Base-by-base conservation (phyloP, 108 stramenopile species). In the Bacterosira constricta region DNA sequence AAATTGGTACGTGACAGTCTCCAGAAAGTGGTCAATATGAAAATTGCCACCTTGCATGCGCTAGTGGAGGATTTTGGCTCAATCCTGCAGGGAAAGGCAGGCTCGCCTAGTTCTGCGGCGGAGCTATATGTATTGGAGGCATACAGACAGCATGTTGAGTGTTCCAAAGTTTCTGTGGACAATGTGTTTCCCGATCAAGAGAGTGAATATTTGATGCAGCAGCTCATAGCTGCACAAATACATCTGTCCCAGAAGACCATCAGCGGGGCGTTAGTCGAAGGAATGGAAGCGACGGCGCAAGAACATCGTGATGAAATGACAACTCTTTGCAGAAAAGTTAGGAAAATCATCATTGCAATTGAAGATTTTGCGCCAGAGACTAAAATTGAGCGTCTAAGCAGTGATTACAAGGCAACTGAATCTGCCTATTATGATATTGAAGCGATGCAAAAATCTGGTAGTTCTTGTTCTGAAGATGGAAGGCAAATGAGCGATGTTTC, bases 101-200 rank as follows among this genome's bases (percentile, higher is more conserved):
- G 41, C 11, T 35, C 57, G 7, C 50, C 50, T 25, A 60, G 56
- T 32, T 32, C n/a, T 45, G 47, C 58, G 4, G 51, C 37, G 11
- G 42, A 62, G 5, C 37, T 78, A 11, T 71, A 63, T 36, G 69
- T 78, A 6, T 39, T 78, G 39, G 37, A 50, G 17, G 69, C 77
- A 17, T 65, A 61, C 38, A 36, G 66, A 30, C 55, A 60, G 31
- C 63, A 63, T 63, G 38, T 21, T n/a, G 55, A 56, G 35, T 15
- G n/a, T 34, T 45, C 34, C n/a, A 10, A 61, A 30, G 38, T 39
- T 18, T 51, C 51, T 0, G 37, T 30, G 10, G 46, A 69, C 30
- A 51, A 38, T 32, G 30, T 69, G 8, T 77, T 77, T 64, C 51
- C 62, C 3, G 55, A 59, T 39, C 45, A 49, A 15, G 76, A 64